Conservation (phyloP, 176 grass and related monocot species). For the Phragmites australis region DNA sequence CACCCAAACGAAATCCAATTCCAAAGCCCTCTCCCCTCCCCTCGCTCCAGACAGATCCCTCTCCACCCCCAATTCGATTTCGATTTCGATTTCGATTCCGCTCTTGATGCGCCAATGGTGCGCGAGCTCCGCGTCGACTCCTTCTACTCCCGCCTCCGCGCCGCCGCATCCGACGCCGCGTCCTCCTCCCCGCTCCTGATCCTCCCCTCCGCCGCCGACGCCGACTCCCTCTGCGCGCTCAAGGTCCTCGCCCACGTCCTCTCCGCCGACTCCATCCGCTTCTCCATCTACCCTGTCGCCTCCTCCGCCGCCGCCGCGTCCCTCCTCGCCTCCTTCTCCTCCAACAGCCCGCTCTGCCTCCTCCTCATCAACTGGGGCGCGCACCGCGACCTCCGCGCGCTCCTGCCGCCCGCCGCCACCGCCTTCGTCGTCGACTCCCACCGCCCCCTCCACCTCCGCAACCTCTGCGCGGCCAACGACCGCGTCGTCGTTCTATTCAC, state of each 20-base stretch:
- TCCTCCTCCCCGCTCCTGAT: constrained; percentile 67
- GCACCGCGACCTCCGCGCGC: constrained; percentile 54
- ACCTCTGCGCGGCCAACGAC: constrained; percentile 62
- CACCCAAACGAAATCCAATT: constrained; percentile 23
- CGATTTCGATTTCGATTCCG: neutral
- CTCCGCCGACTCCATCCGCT: constrained; percentile 55
- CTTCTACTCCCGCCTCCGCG: constrained; percentile 68
- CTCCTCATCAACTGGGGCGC: constrained; percentile 91
- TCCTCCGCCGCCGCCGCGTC: constrained; percentile 38
- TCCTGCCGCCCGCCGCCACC: constrained; percentile 49
- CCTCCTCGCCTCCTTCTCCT: constrained; percentile 45
- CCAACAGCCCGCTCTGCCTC: constrained; percentile 43
- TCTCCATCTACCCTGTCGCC: constrained; percentile 64
- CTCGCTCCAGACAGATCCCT: neutral
- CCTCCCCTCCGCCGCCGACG: constrained; percentile 76
- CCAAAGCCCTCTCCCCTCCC: neutral
- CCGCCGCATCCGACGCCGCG: constrained; percentile 26
- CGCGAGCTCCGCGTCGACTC: constrained; percentile 61
- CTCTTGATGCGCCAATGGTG: constrained; percentile 50
- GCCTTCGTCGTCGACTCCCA: constrained; percentile 77
- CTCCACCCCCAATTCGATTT: neutral
- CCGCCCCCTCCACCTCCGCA: constrained; percentile 79
- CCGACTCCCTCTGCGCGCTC: constrained; percentile 77
- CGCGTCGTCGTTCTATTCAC: constrained; percentile 76
- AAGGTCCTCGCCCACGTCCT: constrained; percentile 70